Evolutionary conservation across 2,329 filamentous ascomycete species (phyloP), one percentile per base, ranked within the genome.

Genomic region (Fusarium solani-melongenae): DNA sequence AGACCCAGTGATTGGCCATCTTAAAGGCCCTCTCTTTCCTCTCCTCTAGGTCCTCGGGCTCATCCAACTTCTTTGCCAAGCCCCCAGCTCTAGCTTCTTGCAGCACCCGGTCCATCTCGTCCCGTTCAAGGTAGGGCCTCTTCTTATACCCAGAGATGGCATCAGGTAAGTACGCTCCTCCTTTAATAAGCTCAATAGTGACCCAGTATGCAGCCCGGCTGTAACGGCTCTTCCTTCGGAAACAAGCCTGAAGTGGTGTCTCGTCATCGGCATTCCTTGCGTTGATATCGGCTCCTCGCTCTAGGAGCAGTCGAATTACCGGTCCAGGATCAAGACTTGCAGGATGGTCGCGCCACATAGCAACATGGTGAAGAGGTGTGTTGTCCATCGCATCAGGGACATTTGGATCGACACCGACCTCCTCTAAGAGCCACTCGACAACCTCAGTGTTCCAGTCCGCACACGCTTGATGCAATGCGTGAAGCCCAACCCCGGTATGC

Each of bases 271-370:
- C 38, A 44, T 60, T 60, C 57, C 38, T 60, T 29, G 57, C 57
- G 57, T 60, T 60, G n/a, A 60, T 33, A 9, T 60, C 57, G 27
- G 57, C 57, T 11, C 57, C 57, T 60, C 57, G 57, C 27, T 41
- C 24, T 8, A 44, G 9, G 17, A 60, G 57, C 8, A 60, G 57
- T 44, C 57, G 57, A 22, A 60, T 34, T 15, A 60, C 57, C 7
- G 38, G 36, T 24, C 38, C 57, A 31, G 39, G 57, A 9, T 46
- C 39, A 46, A 29, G 29, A 20, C 2, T 46, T 24, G 57, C 20
- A 4, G 57, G 57, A 10, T 46, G 34, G 20, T 34, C 44, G 15
- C 33, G 31, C 27, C 39, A 46, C n/a, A 46, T 20, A 5, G n/a
- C 29, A 8, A 46, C 57, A n/a, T 46, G 57, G 9, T 60, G 57